These are phyloP conservation scores for Leptographium radiaticola DNA, from an alignment of 2,329 filamentous ascomycete genomes.

Conservation along the genomic window DNA sequence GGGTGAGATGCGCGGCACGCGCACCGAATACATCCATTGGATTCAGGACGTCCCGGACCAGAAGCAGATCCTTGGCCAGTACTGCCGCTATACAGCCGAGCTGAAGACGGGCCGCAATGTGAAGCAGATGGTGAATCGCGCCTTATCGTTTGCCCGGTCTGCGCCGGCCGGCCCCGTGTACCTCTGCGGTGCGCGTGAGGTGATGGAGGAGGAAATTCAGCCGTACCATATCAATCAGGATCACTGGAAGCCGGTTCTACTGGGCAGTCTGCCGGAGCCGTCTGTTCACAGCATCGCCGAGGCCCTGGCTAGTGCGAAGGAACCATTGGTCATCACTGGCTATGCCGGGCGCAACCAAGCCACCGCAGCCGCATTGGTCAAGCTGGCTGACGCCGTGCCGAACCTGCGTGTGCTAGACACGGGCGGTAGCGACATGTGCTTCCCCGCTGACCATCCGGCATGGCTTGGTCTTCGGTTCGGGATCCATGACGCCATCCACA, in stretches of 20 bases:
- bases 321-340: constrained; percentile 58
- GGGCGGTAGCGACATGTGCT: constrained; percentile 70
- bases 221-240: constrained; percentile 56
- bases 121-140: constrained; percentile 80
- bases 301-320: constrained; percentile 48
- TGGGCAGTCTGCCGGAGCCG: constrained; percentile 41
- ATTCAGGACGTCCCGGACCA: constrained; percentile 23
- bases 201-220: constrained; percentile 74
- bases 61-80: constrained; percentile 53
- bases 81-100: constrained; percentile 73
- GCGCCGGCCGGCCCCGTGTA: constrained; percentile 73
- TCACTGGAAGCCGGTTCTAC: constrained; percentile 57
- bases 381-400: constrained; percentile 53
- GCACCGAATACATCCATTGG: constrained; percentile 30
- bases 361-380: constrained; percentile 47
- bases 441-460: constrained; percentile 55
- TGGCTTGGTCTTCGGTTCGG: constrained; percentile 64
- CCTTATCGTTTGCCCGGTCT: constrained; percentile 66
- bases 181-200: constrained; percentile 62
- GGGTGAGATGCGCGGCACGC: constrained; percentile 26
- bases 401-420: constrained; percentile 62
- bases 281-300: constrained; percentile 48
- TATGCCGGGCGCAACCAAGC: constrained; percentile 58
- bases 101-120: constrained; percentile 76
- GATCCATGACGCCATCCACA: constrained; percentile 56